A percentile compares a stretch with the other conserved stretches of the same genome.
These are phyloP conservation scores for Sindora glabra DNA, from an alignment of 306 rosid species.

Conservation along the genomic window DNA sequence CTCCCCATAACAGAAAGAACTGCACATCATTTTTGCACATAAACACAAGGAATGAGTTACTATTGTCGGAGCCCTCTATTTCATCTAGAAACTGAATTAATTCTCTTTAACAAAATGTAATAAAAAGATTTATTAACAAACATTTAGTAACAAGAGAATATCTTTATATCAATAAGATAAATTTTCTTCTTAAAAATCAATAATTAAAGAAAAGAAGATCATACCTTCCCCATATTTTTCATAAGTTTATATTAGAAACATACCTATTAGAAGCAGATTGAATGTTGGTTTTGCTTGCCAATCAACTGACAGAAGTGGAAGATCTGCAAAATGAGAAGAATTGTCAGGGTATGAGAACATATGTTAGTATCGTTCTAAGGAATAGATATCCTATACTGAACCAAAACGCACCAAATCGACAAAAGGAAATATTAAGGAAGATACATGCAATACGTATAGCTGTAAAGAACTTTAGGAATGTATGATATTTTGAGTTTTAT, in stretches of 20 bases:
- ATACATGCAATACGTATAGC: too few species aligned
- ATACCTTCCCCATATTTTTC: background rate
- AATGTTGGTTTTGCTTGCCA: conserved; percentile 50
- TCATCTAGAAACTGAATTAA: background rate
- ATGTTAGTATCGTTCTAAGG: background rate
- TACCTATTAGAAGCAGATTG: conserved; percentile 70
- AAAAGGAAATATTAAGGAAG: too few species aligned
- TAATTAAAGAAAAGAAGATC: background rate
- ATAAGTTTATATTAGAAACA: conserved; percentile 8
- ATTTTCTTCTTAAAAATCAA: background rate
- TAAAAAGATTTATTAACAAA: background rate
- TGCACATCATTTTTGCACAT: background rate
- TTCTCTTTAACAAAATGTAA: background rate
- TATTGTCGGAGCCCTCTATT: background rate
- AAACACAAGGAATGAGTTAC: background rate
- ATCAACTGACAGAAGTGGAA: conserved; percentile 54
- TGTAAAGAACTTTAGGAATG: too few species aligned
- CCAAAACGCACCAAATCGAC: too few species aligned
- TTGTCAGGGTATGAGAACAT: background rate
- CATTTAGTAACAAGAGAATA: background rate
- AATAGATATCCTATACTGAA: too few species aligned
- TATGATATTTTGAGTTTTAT: too few species aligned
- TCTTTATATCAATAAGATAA: background rate
- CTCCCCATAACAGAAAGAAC: background rate
- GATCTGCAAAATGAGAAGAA: conserved; percentile 52